Evolutionary conservation across 2,329 filamentous ascomycete species (phyloP), one percentile per base, ranked within the genome.

Genomic region (Hypoxylon sp.): DNA sequence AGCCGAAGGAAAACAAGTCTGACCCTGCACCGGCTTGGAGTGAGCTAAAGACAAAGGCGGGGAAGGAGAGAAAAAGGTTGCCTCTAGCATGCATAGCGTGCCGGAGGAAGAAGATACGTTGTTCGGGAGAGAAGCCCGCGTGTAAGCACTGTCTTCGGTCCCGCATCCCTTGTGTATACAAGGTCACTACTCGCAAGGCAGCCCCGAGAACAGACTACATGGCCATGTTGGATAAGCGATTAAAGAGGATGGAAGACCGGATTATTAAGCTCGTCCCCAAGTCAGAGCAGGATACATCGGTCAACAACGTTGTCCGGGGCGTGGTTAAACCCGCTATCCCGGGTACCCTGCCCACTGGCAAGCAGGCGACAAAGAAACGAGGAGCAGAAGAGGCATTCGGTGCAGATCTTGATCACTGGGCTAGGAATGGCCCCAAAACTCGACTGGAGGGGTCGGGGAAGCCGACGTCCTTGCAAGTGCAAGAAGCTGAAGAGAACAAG

Each of bases 221-320:
- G 96, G 94, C 94, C 46, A 98, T 98, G 94, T 83, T 98, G 74
- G 96, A 98, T 81, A 98, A 97, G 81, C 88, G 96, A 58, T 80
- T 98, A 72, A 98, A 97, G 83, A 87, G 95, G 63, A 98, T 98
- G 96, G 96, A 99, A 80, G 95, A 98, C 76, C 91, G 95, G 62
- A 96, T 98, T 69, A 97, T 98, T 82, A 97, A 97, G 79, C 91
- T 95, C 65, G 92, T 98, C 29, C 95, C 96, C 0, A 97, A 95
- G 77, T 88, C 93, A 46, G 94, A 97, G 70, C 87, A 93, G 69
- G 90, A 92, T 46, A 84, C 88, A 27, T 85, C 80, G 8, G 78
- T 91, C 65, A 83, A 87, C 7, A 84, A 86, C 6, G 91, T 97
- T 39, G 91, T 91, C 4, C 87, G 96, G 64, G 94, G 94, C 10